Evolutionary conservation across 2,329 filamentous ascomycete species (phyloP), one percentile per base, ranked within the genome.

Genomic region (Epichloe hybrida): DNA sequence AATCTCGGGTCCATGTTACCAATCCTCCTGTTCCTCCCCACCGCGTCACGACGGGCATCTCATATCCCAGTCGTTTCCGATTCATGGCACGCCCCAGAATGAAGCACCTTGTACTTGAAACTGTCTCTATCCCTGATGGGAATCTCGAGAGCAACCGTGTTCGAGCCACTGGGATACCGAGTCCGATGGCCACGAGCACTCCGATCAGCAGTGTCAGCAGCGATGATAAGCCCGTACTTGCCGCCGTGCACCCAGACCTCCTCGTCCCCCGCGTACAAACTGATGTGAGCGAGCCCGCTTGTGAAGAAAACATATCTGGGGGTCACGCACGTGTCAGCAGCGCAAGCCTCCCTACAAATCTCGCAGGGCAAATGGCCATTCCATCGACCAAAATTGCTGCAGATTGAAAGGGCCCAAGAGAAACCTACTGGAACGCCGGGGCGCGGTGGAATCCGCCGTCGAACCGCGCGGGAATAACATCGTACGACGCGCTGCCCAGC

Each of bases 401-500:
- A 5, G 7, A 17, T 17, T 15, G 13, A 11, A 15, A 2, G 13
- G 39, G 1, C 5, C 67, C 50, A 57, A 72, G 2, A 3, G n/a
- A 17, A 17, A 43, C 67, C 50, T 58, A 72, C 70, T 73, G 71
- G 17, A 62, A 59, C 2, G 56, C 54, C 13, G 72, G 71, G 2
- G 70, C 69, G 54, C 66, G 68, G 50, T 73, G 71, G 44, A 63
- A 53, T 1, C 68, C 71, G 2, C 67, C 67, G 46, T 70, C 62
- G 42, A 65, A 71, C 0, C 57, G 49, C 1, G 64, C 57, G 3
- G 69, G 68, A 5, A 72, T 48, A 2, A 72, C 56, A 1, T 58
- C 57, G 53, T 66, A 71, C n/a, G 64, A 63, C 0, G 62, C 58
- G 40, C 68, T 67, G 1, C 54, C 56, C 1, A 59, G 46, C 15